Evolutionary conservation across 2,329 filamentous ascomycete genomes (phyloP), one percentile per base, ranked within the genome.

Genomic region (Podosphaera fusca): DNA sequence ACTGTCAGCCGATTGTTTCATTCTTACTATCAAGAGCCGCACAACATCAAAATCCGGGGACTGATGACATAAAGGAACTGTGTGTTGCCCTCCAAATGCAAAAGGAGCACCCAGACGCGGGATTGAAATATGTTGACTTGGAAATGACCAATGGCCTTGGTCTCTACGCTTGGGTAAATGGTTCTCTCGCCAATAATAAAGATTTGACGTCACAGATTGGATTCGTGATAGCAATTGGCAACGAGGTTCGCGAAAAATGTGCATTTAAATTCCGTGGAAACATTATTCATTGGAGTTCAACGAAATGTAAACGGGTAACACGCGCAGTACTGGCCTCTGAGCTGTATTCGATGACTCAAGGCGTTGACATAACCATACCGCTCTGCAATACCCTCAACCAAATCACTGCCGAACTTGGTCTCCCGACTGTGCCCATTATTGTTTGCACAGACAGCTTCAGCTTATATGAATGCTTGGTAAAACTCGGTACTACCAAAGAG

Each of bases 21-120:
- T 55, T 55, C 35, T 36, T n/a, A 42, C 21, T 55, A 42, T 55
- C 52, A 31, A 55, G 52, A 42, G 52, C 35, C 5, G 52, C 52
- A 21, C 36, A 42, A 30, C 35, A 42, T 42, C 52, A 55, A 14
- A 42, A 42, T 36, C 52, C 21, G 36, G 52, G 36, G 5, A 55
- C 29, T 21, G 47, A 42, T 31, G 52, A 55, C 3, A 55, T 42
- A 10, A 55, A 55, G 21, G 52, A 55, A 42, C 36, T 55, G 10
- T 36, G 35, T 12, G 29, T 34, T 42, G 52, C 52, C 33, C 52
- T 55, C 35, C 14, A 31, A 30, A n/a, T 30, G 4, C 52, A 42
- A 42, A 2, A 55, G 29, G 21, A 55, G 2, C 10, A 42, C 10
- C 35, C 8, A 42, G 21, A 36, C 31, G 21, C 31, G 2, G 52